Evolutionary conservation across 2,329 filamentous ascomycete genomes (phyloP), one percentile per base, ranked within the genome.

Genomic region (Passalora sequoiae): DNA sequence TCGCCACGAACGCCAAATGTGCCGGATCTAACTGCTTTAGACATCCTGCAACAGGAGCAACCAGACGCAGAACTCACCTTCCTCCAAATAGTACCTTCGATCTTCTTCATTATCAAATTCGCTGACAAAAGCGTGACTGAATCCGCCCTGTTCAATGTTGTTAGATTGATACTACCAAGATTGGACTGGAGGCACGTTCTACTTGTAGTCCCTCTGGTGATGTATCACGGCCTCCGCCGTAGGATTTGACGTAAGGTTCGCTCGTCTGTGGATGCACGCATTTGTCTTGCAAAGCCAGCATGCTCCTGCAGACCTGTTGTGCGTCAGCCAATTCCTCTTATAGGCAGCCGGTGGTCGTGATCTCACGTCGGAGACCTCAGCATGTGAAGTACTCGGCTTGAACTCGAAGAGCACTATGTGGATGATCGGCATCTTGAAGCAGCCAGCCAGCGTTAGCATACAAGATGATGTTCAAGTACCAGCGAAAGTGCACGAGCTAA

Each of bases 341-440:
- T 13, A 22, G 27, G 3, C 22, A 20, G 28, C 17, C 16, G 12
- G 9, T 9, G 12, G 6, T 12, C 39, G 17, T 20, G 17, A n/a
- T 65, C 72, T 33, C 65, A 83, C 83, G 55, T 77, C 72, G 53
- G 76, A 67, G 6, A 84, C 67, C 22, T 75, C 68, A 12, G 73
- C 71, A 1, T 69, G 53, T 1, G 68, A 66, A 1, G 70, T 61
- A 1, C 67, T 66, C 0, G 75, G 61, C 57, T 81, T 81, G 69
- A 84, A 84, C 48, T 78, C 71, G 56, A 86, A 82, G 19, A 84
- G 68, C 3, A 86, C 81, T 38, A 86, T 74, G 60, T 86, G 83
- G n/a, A 77, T 69, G 53, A 86, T 71, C 0, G 78, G 60, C 81
- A 84, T 84, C 15, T 52, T 66, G 49, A 19, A 20, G 27, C n/a